These are phyloP conservation scores for Capsella rubella DNA, from an alignment of 441 rosid species.

Conservation along the genomic window DNA sequence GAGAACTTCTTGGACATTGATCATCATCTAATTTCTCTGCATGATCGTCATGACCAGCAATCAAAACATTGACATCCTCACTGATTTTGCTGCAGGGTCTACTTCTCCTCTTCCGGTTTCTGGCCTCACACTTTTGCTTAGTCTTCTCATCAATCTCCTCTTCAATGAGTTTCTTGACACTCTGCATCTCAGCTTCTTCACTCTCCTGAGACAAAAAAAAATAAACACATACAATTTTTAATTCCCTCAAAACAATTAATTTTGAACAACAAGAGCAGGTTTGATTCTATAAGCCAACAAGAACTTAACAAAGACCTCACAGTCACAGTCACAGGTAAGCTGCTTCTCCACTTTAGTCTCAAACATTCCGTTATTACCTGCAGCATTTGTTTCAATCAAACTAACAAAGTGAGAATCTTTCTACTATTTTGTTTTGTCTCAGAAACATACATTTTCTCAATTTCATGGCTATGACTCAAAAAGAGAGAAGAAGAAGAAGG, in stretches of 20 bases:
- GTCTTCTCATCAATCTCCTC: constrained; percentile 65
- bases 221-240: constrained; percentile 13
- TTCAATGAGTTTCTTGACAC: constrained; percentile 89
- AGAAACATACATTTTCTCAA: constrained; percentile 3
- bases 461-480: neutral
- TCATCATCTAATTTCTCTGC: constrained; percentile 61
- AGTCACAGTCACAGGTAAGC: constrained; percentile 24
- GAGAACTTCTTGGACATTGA: constrained; percentile 57
- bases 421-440: neutral
- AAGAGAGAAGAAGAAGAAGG: neutral
- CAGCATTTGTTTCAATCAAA: constrained; percentile 12
- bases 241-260: neutral
- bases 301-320: constrained; percentile 34
- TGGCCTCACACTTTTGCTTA: constrained; percentile 49
- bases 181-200: constrained; percentile 42
- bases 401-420: constrained; percentile 12
- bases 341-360: constrained; percentile 36
- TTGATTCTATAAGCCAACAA: constrained; percentile 8
- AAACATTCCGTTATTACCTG: constrained; percentile 30
- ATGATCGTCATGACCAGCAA: constrained; percentile 45
- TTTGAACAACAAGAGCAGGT: neutral
- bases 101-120: constrained; percentile 54
- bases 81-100: constrained; percentile 59
- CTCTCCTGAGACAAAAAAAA: constrained; percentile 29
- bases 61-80: constrained; percentile 48